Conservation (phyloP, 345 rosid genomes). For the Salix udensis region DNA sequence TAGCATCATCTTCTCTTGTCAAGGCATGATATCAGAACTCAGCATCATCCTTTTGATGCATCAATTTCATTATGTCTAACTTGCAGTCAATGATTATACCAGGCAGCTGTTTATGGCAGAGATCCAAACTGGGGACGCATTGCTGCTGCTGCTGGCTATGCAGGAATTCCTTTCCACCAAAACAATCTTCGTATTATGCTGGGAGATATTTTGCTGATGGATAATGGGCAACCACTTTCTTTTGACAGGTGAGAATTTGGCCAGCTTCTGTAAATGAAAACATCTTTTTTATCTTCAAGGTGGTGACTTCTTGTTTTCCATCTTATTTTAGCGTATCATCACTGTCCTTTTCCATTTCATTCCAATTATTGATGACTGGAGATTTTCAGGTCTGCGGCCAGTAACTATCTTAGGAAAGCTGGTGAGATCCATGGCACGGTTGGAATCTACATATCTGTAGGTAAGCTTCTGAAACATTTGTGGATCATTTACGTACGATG, state of each 20-base stretch:
- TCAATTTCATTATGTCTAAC: conserved; percentile 19
- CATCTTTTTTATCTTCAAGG: no score
- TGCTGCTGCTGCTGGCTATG: conserved; percentile 91
- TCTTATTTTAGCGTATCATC: background rate
- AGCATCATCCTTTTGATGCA: conserved; percentile 8
- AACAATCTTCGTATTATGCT: conserved; percentile 61
- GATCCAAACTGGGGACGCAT: conserved; percentile 98
- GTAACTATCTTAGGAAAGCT: conserved; percentile 62
- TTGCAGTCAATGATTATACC: conserved; percentile 15
- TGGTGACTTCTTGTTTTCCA: background rate
- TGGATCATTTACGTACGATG: background rate
- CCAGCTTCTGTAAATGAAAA: background rate
- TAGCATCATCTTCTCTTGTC: conserved; percentile 92
- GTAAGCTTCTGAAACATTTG: conserved; percentile 37
- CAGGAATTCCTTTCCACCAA: conserved; percentile 62
- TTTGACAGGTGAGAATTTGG: conserved; percentile 60
- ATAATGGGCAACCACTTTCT: conserved; percentile 77
- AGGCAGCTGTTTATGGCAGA: conserved; percentile 95
- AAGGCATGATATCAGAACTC: conserved; percentile 47
- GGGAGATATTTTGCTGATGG: conserved; percentile 83
- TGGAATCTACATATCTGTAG: conserved; percentile 52
- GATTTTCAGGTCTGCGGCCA: conserved; percentile 59
- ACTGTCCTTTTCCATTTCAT: background rate
- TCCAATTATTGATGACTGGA: background rate
- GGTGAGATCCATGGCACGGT: conserved; percentile 86